Conservation (phyloP, 2,329 filamentous ascomycete species). For the Colletotrichum siamense region DNA sequence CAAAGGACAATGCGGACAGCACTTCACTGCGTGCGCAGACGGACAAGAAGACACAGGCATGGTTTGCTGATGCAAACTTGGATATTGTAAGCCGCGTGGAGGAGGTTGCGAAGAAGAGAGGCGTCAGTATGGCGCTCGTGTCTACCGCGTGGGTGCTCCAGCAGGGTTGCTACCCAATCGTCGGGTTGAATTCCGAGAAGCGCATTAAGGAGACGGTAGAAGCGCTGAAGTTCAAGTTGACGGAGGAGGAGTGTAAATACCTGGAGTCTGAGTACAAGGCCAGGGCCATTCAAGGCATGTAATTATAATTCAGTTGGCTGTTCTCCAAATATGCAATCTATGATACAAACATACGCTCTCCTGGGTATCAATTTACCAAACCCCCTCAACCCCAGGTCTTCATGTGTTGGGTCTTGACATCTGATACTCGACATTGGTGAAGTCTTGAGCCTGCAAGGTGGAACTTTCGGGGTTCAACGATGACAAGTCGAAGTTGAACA, state of each 20-base stretch:
- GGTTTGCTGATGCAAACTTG: conserved; percentile 48
- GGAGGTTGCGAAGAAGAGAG: conserved; percentile 62
- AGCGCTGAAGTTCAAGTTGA: conserved; percentile 10
- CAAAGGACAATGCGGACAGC: conserved; percentile 10
- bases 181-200: conserved; percentile 62
- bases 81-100: conserved; percentile 43
- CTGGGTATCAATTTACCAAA: background rate
- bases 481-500: conserved; percentile 32
- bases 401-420: background rate
- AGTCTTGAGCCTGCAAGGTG: background rate
- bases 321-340: background rate
- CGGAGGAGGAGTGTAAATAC: conserved; percentile 35
- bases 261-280: conserved; percentile 60
- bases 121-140: conserved; percentile 67
- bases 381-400: accelerated
- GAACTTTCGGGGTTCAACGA: background rate
- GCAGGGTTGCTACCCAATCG: conserved; percentile 60
- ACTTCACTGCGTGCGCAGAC: conserved; percentile 21
- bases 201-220: conserved; percentile 66
- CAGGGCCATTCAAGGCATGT: conserved; percentile 40
- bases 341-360: background rate
- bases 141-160: conserved; percentile 67
- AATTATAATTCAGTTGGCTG: background rate
- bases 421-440: background rate
- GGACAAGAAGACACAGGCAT: conserved; percentile 26